A percentile compares a stretch with the other conserved stretches of the same genome.
Conservation (phyloP, 768 basidiomycete species). For the Polyporus arcularius region DNA sequence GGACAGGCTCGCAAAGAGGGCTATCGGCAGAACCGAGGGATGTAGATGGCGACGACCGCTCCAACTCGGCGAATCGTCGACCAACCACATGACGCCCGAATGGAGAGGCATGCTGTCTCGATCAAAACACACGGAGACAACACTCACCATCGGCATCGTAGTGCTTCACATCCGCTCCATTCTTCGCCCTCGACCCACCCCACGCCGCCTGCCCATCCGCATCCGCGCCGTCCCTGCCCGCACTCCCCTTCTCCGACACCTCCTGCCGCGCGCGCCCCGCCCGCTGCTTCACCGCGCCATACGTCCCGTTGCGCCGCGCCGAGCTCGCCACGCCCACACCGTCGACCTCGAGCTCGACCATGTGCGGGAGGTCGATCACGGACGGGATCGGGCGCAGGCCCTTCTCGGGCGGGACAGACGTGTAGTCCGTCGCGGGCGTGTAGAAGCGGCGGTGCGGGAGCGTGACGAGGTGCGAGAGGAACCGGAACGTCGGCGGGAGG, state of each 20-base stretch:
- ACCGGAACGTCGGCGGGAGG: slow-evolving; percentile 84
- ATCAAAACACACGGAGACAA: too few species aligned
- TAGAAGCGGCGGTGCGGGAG: slow-evolving; percentile 89
- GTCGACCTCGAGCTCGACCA: slow-evolving; percentile 30
- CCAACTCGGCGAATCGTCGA: too few species aligned
- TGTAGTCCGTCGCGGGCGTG: slow-evolving; percentile 89
- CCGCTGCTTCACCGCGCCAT: slow-evolving; percentile 18
- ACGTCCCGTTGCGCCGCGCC: slow-evolving; percentile 14
- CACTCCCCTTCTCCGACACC: not conserved
- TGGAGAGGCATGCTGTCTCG: too few species aligned
- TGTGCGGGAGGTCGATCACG: slow-evolving; percentile 74
- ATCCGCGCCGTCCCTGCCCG: not conserved
- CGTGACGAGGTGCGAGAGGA: slow-evolving; percentile 61
- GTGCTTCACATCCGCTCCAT: slow-evolving; percentile 50
- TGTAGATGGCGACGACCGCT: too few species aligned
- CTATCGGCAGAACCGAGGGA: too few species aligned
- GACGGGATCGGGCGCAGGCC: slow-evolving; percentile 77
- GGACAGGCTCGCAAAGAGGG: too few species aligned
- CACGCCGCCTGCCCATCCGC: not conserved
- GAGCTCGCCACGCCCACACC: slow-evolving; percentile 20
- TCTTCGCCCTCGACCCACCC: slow-evolving; percentile 1
- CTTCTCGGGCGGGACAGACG: slow-evolving; percentile 59
- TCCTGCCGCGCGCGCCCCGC: not conserved
- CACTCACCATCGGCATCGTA: slow-evolving; percentile 86
- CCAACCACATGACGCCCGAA: too few species aligned